A percentile compares a stretch with the other conserved stretches of the same genome.
Evolutionary conservation across 768 basidiomycete genomes (phyloP).

Genomic region (Coprinellus micaceus): DNA sequence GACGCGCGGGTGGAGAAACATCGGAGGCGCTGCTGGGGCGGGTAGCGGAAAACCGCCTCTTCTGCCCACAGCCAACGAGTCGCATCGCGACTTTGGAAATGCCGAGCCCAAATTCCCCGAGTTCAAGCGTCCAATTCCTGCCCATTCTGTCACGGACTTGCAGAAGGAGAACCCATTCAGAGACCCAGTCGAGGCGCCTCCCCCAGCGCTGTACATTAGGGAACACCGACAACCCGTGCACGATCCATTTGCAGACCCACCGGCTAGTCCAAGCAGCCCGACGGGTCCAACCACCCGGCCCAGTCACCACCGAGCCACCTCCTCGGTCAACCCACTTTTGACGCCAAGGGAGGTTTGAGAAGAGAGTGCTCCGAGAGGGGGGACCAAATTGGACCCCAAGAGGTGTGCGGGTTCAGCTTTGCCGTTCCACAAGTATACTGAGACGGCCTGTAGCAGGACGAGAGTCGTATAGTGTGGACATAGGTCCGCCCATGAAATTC

Average conservation of each 20-base stretch:
- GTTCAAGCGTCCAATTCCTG: not conserved
- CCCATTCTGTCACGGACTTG: not conserved
- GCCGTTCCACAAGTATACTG: too few relatives aligned
- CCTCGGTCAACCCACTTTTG: not conserved
- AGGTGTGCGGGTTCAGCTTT: too few relatives aligned
- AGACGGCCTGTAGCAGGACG: too few relatives aligned
- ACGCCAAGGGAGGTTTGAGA: not conserved
- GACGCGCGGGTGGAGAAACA: slow-evolving; percentile 3
- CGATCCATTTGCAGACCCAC: slow-evolving; percentile 6
- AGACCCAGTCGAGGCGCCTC: not conserved
- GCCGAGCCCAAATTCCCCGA: not conserved
- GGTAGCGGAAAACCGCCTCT: not conserved
- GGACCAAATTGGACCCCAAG: not conserved
- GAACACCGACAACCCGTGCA: slow-evolving; percentile 7
- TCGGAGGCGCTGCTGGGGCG: too few relatives aligned
- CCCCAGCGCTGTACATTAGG: slow-evolving; percentile 11
- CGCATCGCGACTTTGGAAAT: not conserved
- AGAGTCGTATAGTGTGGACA: too few relatives aligned
- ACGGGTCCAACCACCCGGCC: not conserved
- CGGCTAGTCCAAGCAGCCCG: slow-evolving; percentile 1
- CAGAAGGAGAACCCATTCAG: not conserved
- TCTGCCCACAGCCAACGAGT: not conserved
- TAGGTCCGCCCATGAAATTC: not conserved
- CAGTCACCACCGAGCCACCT: not conserved
- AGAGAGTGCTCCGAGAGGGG: not conserved